These are phyloP conservation scores for Penicillium sumatraense DNA, from an alignment of 2,329 filamentous ascomycete species.

Conservation along the genomic window DNA sequence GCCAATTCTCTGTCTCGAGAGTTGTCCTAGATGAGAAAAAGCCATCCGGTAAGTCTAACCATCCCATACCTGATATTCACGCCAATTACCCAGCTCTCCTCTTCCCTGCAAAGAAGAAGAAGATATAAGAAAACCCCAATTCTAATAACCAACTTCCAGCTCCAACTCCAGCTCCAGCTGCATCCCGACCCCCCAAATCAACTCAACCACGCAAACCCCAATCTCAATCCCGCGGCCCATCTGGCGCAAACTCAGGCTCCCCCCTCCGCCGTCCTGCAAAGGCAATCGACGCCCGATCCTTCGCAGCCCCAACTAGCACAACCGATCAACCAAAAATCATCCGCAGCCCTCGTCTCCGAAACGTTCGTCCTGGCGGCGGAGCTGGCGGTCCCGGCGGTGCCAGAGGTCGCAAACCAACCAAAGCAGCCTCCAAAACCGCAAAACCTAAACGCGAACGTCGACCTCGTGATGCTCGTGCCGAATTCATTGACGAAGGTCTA, in stretches of 20 bases:
- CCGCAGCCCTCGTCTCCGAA: slow-evolving; percentile 32
- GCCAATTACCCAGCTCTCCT: too few species aligned
- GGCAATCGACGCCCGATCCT: slow-evolving; percentile 42
- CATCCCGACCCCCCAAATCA: slow-evolving; percentile 3
- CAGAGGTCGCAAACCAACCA: slow-evolving; percentile 16
- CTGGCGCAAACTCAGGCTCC: too few species aligned
- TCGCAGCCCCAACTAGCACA: slow-evolving; percentile 36
- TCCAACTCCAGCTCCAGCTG: not conserved
- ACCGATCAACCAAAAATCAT: slow-evolving; percentile 36
- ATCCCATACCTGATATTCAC: not conserved
- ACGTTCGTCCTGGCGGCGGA: slow-evolving; percentile 13
- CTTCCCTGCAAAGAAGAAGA: too few species aligned
- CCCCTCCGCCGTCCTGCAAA: slow-evolving; percentile 31
- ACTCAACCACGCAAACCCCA: slow-evolving; percentile 12
- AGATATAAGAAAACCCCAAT: not conserved
- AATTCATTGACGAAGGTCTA: slow-evolving; percentile 27
- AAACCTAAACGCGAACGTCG: slow-evolving; percentile 16
- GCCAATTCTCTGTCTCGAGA: slow-evolving; percentile 33
- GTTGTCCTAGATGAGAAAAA: slow-evolving; percentile 22
- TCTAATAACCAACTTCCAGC: not conserved
- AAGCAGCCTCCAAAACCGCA: slow-evolving; percentile 19
- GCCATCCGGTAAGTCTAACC: slow-evolving; percentile 28
- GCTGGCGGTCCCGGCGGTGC: not conserved
- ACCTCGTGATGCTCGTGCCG: slow-evolving; percentile 12
- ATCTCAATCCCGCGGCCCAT: not conserved